phyloP scores from a whole-genome alignment of 2,329 filamentous ascomycete species.

The Pseudopyrenochaeta lycopersici region DNA sequence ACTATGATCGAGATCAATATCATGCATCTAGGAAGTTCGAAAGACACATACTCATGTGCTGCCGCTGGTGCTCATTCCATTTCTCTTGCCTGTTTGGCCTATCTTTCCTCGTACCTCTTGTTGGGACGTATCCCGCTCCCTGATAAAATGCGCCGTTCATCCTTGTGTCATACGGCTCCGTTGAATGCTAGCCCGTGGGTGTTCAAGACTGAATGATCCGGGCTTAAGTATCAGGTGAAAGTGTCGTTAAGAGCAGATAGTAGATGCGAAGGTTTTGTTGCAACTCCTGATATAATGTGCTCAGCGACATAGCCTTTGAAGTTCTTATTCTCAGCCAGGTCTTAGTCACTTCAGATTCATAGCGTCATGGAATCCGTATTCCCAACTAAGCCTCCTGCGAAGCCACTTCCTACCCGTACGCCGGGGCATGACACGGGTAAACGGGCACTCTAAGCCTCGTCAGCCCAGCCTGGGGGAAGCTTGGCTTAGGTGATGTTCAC shows the following conservation, averaged over 20 bases:
- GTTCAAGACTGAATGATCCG: neutral
- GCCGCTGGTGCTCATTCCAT: constrained; percentile 5
- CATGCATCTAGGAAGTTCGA: neutral
- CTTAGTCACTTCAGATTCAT: neutral
- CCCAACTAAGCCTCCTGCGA: constrained; percentile 9
- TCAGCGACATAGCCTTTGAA: constrained; percentile 1
- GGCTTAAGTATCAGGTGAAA: neutral
- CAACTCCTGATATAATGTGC: neutral
- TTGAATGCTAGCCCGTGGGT: too few species aligned
- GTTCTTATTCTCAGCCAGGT: neutral
- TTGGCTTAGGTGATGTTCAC: constrained; percentile 18
- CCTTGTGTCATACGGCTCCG: neutral
- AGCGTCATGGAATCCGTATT: constrained; percentile 15
- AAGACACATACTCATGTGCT: constrained; percentile 8
- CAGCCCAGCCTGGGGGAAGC: constrained; percentile 2
- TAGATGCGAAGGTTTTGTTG: neutral
- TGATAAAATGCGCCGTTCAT: constrained; percentile 5
- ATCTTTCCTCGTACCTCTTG: constrained; percentile 7
- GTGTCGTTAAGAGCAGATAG: neutral
- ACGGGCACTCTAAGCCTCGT: constrained; percentile 13
- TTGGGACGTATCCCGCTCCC: neutral
- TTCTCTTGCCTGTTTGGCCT: constrained; percentile 10
- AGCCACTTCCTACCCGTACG: constrained; percentile 3
- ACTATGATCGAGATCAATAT: constrained; percentile 3
- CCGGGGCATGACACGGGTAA: constrained; percentile 10